Percentiles rank a stretch among this genome's conserved stretches.
These are phyloP conservation scores for Erucastrum elatum DNA, from an alignment of 345 rosid genomes.

Conservation along the genomic window DNA sequence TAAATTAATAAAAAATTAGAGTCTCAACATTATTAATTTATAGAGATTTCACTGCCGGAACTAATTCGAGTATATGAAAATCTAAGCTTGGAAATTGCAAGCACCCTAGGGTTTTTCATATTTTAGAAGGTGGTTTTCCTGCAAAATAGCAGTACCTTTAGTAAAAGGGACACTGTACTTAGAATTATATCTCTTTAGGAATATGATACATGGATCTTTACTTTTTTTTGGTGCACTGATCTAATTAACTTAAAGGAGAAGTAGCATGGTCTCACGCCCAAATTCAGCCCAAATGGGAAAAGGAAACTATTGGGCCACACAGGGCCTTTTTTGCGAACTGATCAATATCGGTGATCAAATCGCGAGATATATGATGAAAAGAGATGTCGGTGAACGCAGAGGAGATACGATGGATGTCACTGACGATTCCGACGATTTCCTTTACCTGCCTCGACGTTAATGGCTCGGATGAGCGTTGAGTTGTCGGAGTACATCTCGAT, in stretches of 20 bases:
- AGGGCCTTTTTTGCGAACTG: too few species aligned
- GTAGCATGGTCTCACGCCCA: too few species aligned
- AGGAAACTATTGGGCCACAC: too few species aligned
- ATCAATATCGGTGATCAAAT: too few species aligned
- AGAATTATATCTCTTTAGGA: not conserved
- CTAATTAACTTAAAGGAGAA: too few species aligned
- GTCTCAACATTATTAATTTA: too few species aligned
- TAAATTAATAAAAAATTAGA: too few species aligned
- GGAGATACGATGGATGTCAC: not conserved
- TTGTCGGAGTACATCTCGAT: not conserved
- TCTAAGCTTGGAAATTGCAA: not conserved
- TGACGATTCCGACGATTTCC: not conserved
- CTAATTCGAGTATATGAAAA: not conserved
- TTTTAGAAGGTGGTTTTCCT: not conserved
- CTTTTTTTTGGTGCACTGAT: too few species aligned
- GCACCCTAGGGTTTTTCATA: not conserved
- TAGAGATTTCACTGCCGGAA: not conserved
- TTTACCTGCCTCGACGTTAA: not conserved
- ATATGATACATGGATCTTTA: not conserved
- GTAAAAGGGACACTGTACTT: not conserved
- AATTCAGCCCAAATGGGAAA: too few species aligned
- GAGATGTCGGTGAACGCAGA: not conserved
- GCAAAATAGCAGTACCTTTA: not conserved
- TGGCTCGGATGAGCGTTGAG: not conserved
- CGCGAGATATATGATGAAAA: too few species aligned